Base-by-base conservation (phyloP, 2,329 filamentous ascomycete species). In the Colletotrichum sp. region DNA sequence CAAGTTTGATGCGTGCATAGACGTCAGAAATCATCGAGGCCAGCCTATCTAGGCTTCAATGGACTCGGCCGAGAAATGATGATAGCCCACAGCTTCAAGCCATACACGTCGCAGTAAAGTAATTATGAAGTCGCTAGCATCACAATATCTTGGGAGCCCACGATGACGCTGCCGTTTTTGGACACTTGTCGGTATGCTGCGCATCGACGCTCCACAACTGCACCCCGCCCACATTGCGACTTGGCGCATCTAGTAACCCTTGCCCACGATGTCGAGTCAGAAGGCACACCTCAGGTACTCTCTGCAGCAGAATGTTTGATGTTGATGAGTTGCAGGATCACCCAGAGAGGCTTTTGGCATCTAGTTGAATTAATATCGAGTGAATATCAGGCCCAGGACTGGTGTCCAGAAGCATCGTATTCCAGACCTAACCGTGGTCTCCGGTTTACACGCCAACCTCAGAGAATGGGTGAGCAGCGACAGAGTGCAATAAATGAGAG, bases 401-500 rank as follows among this genome's bases (percentile, higher is more conserved):
- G 16, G 19, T 19, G 19, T 48, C 9, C 39, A 12, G 39, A n/a
- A n/a, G 39, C 19, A 48, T 12, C 39, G 9, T 12, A n/a, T 2
- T 1, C 19, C 19, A 12, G 5, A 9, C 8, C 5, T n/a, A 12
- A n/a, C 1, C 39, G 8, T 0, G 8, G 5, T 19, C 36, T 19
- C 16, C 36, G 16, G 16, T 19, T 19, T 16, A 44, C 16, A 19
- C 2, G 36, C 8, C 16, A 19, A 3, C 36, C 5, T 44, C 36
- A 19, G 16, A 3, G 2, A 19, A 19, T 9, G 8, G 2, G 8
- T 44, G 16, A 19, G 16, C 36, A 19, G 36, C 16, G 16, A 44
- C 5, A 1, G 1, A 19, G 5, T 4, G 16, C 5, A n/a, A n/a
- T 1, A 36, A 15, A 36, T 36, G 6, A 15, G 16, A 12, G 5